phyloP scores from a whole-genome alignment of 148 eudicot genomes.

The Cornus controversa region DNA sequence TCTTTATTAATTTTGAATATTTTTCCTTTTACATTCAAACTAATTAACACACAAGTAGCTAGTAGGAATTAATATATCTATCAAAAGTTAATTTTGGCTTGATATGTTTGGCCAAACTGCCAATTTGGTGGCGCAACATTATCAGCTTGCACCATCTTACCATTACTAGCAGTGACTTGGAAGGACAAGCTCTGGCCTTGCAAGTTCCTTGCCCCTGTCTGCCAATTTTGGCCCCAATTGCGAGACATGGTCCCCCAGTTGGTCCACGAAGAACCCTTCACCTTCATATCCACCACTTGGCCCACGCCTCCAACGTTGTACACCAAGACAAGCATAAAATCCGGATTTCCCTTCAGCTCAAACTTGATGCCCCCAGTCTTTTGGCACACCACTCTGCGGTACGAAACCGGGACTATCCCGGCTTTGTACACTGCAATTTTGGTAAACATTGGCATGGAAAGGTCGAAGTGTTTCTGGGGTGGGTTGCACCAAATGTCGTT shows the following conservation, averaged over 20 bases:
- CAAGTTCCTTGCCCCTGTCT: conserved; percentile 10
- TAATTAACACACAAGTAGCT: no score
- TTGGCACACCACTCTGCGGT: conserved; percentile 23
- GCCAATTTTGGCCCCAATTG: conserved; percentile 55
- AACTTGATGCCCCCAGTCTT: conserved; percentile 44
- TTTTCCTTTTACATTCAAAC: no score
- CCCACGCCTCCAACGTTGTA: conserved; percentile 49
- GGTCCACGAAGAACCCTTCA: conserved; percentile 41
- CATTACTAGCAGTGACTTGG: conserved; percentile 31
- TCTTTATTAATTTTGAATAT: no score
- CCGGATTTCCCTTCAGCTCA: conserved; percentile 36
- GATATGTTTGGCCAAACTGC: conserved; percentile 33
- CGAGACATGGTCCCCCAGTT: conserved; percentile 38
- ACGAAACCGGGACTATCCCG: conserved; percentile 42
- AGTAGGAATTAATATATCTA: no score
- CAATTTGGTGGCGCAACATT: conserved; percentile 32
- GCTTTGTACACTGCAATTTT: conserved; percentile 36
- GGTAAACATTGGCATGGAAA: conserved; percentile 39
- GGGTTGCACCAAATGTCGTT: conserved; percentile 46
- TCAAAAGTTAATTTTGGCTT: conserved; percentile 11
- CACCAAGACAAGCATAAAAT: conserved; percentile 42
- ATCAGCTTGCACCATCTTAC: conserved; percentile 2
- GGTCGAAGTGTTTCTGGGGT: conserved; percentile 27
- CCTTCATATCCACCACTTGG: conserved; percentile 23
- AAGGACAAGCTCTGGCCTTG: conserved; percentile 37